These are phyloP conservation scores for Chrysoporthe cubensis DNA, from an alignment of 2,329 filamentous ascomycete species.

Conservation along the genomic window DNA sequence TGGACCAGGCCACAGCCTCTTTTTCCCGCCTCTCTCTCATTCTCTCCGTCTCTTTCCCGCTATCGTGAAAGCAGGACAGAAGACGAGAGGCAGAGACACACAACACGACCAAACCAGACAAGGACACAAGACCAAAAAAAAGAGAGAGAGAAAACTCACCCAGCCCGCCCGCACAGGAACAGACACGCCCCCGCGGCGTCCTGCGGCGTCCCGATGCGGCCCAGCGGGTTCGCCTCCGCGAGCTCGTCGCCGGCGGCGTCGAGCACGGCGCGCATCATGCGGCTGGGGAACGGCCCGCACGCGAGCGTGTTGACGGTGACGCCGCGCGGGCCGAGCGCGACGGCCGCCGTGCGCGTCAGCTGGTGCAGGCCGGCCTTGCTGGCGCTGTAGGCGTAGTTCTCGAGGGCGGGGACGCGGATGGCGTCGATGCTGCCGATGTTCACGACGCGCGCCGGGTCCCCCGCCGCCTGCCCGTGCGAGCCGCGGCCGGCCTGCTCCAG, in stretches of 20 bases:
- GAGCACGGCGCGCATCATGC: slow-evolving; percentile 69
- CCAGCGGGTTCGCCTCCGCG: slow-evolving; percentile 63
- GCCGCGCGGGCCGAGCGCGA: slow-evolving; percentile 61
- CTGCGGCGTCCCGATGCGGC: slow-evolving; percentile 67
- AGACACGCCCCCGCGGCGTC: slow-evolving; percentile 75
- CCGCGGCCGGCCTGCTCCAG: slow-evolving; percentile 51
- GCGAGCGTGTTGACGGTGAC: slow-evolving; percentile 72
- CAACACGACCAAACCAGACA: neutral
- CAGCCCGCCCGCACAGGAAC: slow-evolving; percentile 70
- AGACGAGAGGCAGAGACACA: no score
- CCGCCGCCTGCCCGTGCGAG: slow-evolving; percentile 34
- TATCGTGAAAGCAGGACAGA: no score
- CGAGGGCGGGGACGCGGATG: slow-evolving; percentile 60
- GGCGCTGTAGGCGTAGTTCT: slow-evolving; percentile 64
- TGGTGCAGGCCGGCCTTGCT: slow-evolving; percentile 70
- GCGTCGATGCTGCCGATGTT: slow-evolving; percentile 70
- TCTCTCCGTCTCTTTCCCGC: neutral
- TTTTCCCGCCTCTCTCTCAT: no score
- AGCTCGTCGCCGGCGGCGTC: slow-evolving; percentile 59
- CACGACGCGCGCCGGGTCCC: slow-evolving; percentile 60
- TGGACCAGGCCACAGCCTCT: no score
- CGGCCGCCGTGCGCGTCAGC: slow-evolving; percentile 61
- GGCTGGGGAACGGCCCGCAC: slow-evolving; percentile 71
- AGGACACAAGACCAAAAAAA: slow-evolving; percentile 4
- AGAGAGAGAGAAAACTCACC: slow-evolving; percentile 42